Conservation (phyloP, 2,329 filamentous ascomycete species). For the Pleoardoris graminearum region DNA sequence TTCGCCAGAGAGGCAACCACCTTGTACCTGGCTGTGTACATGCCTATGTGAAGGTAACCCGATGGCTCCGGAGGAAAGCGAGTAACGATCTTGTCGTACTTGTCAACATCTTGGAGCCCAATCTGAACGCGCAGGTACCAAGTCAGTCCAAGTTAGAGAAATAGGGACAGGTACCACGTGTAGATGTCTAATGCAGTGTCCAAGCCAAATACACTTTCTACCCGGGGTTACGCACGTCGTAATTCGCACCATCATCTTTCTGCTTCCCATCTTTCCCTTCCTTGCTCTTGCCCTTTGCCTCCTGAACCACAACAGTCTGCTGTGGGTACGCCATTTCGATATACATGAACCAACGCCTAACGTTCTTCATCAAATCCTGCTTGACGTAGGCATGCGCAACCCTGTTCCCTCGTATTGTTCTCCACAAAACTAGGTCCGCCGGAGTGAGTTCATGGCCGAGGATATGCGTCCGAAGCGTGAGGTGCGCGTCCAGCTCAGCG, state of each 20-base stretch:
- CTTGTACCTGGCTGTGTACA: too few species aligned
- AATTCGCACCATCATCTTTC: constrained; percentile 79
- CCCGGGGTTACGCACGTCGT: too few species aligned
- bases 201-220: too few species aligned
- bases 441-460: constrained; percentile 78
- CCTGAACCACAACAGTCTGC: constrained; percentile 69
- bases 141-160: too few species aligned
- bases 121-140: too few species aligned
- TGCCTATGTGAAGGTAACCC: constrained; percentile 93
- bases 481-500: constrained; percentile 79
- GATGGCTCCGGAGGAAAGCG: constrained; percentile 94
- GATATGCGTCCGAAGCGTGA: constrained; percentile 84
- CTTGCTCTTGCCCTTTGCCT: too few species aligned
- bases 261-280: constrained; percentile 66
- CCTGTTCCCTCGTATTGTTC: constrained; percentile 78
- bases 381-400: constrained; percentile 81
- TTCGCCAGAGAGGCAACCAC: too few species aligned
- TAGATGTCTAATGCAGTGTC: too few species aligned
- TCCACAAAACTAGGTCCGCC: constrained; percentile 81
- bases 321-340: constrained; percentile 81
- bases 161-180: too few species aligned
- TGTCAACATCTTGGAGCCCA: constrained; percentile 78
- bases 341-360: constrained; percentile 85
- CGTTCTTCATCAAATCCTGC: constrained; percentile 74
- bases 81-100: constrained; percentile 76